A percentile compares a stretch with the other conserved stretches of the same genome.
Evolutionary conservation across 106 monocot genomes (phyloP).

Genomic region (Chionographis japonica): DNA sequence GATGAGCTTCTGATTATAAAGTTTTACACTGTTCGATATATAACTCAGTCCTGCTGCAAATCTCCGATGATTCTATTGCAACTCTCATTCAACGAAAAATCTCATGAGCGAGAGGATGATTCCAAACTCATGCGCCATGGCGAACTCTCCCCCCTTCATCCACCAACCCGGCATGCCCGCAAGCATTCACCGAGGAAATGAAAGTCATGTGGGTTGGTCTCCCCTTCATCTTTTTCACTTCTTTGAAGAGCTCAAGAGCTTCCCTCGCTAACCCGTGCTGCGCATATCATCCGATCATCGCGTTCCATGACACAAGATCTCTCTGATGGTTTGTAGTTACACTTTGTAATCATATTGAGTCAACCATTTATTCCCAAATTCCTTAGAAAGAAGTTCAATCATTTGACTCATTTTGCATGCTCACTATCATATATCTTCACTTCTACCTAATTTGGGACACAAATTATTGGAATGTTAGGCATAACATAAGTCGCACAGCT

Average conservation of each 20-base stretch:
- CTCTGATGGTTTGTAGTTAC: background rate
- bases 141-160: conserved; percentile 57
- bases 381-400: no score
- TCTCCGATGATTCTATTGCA: no score
- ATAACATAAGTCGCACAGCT: no score
- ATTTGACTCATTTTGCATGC: no score
- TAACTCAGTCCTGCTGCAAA: no score
- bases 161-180: conserved; percentile 70
- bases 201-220: conserved; percentile 82
- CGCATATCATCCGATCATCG: conserved; percentile 74
- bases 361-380: no score
- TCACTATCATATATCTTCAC: no score
- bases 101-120: background rate
- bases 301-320: conserved; percentile 84
- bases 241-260: conserved; percentile 50
- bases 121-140: conserved; percentile 62
- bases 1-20: background rate
- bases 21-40: no score
- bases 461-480: no score
- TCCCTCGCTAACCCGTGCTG: conserved; percentile 64
- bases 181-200: conserved; percentile 64
- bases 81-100: no score
- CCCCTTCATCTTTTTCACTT: conserved; percentile 52
- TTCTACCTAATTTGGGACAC: no score
- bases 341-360: no score